Evolutionary conservation across 108 stramenopile genomes (phyloP).

Genomic region (Skeletonema marinoi): DNA sequence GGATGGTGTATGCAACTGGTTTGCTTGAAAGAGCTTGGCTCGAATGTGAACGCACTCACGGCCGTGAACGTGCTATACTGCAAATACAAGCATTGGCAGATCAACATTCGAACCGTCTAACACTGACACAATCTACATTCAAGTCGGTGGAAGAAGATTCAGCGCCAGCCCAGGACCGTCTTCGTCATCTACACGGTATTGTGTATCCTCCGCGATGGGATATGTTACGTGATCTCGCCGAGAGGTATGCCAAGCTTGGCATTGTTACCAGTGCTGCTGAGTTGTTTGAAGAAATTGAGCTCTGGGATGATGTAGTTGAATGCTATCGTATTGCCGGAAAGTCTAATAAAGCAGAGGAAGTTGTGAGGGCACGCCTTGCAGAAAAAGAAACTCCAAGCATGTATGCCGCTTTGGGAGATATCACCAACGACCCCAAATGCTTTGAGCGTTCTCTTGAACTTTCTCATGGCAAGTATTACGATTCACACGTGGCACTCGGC

Average conservation of each 20-base stretch:
- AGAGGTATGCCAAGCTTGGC: conserved; percentile 88
- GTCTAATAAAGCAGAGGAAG: conserved; percentile 82
- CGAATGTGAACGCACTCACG: conserved; percentile 86
- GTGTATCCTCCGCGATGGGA: conserved; percentile 95
- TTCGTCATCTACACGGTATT: conserved; percentile 84
- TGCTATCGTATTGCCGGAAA: conserved; percentile 92
- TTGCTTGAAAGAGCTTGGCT: conserved; percentile 94
- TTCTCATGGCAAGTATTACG: conserved; percentile 80
- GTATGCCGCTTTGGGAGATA: conserved; percentile 90
- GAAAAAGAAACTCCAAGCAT: conserved; percentile 86
- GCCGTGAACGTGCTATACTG: conserved; percentile 85
- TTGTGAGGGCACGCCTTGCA: conserved; percentile 83
- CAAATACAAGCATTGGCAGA: conserved; percentile 98
- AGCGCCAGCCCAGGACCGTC: conserved; percentile 87
- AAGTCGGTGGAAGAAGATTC: conserved; percentile 87
- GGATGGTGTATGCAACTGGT: conserved; percentile 95
- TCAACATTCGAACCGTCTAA: conserved; percentile 90
- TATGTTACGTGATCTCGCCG: conserved; percentile 91
- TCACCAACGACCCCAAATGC: conserved; percentile 79
- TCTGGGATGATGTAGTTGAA: conserved; percentile 98
- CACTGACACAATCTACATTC: conserved; percentile 84
- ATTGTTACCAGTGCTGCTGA: conserved; percentile 93
- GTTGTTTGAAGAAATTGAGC: conserved; percentile 91
- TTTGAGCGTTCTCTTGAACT: conserved; percentile 90
- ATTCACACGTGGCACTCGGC: conserved; percentile 86